These are phyloP conservation scores for Fusarium piperis DNA, from an alignment of 2,329 filamentous ascomycete species.

Conservation along the genomic window DNA sequence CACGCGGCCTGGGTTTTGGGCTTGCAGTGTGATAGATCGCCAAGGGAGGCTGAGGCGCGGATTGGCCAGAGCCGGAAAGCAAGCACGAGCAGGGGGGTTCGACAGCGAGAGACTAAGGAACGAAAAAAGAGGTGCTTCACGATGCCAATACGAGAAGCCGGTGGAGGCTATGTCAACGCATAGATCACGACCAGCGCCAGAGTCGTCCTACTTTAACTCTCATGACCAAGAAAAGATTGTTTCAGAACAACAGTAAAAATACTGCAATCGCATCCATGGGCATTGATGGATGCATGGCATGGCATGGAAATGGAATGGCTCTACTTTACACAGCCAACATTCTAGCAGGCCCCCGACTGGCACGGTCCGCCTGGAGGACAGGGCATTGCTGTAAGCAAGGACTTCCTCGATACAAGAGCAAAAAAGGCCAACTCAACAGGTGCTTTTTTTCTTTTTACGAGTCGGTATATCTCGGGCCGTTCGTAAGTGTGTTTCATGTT, in stretches of 20 bases:
- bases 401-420: not conserved
- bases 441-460: not conserved
- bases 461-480: not conserved
- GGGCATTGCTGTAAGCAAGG: not conserved
- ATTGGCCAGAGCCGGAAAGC: constrained; percentile 10
- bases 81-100: constrained; percentile 14
- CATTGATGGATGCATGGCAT: not conserved
- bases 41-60: constrained; percentile 12
- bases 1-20: not conserved
- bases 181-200: constrained; percentile 5
- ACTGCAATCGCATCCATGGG: not conserved
- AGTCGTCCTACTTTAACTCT: not conserved
- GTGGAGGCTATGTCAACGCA: constrained; percentile 35
- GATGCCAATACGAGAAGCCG: constrained; percentile 33
- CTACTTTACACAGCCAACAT: constrained; percentile 2
- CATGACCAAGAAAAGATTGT: not conserved
- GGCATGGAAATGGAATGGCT: not conserved
- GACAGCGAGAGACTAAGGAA: not conserved
- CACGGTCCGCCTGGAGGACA: not conserved
- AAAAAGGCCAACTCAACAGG: not conserved
- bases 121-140: not conserved
- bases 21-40: constrained; percentile 15
- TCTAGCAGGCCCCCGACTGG: not conserved
- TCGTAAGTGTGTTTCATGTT: not conserved
- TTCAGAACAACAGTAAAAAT: constrained; percentile 3